Conservation (phyloP, 495 filamentous ascomycete genomes). For the Penicillium alfredii region DNA sequence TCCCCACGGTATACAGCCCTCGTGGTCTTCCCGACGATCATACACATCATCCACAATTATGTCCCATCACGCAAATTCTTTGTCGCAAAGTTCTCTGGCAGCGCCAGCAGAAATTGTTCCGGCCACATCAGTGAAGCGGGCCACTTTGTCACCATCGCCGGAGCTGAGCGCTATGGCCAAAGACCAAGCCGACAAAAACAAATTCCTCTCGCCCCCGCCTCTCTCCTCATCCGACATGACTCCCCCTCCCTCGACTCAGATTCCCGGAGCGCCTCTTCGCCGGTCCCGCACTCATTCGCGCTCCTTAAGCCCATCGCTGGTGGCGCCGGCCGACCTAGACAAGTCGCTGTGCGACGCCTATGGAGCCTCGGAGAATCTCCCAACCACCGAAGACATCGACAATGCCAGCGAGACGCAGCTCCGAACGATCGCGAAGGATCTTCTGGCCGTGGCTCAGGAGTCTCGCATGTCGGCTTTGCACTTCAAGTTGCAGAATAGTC, state of each 20-base stretch:
- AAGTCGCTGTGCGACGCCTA: conserved; percentile 47
- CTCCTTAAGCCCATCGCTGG: conserved; percentile 35
- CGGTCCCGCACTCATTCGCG: conserved; percentile 34
- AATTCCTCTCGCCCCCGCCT: conserved; percentile 35
- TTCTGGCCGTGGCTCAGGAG: conserved; percentile 49
- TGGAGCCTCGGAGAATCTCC: conserved; percentile 47
- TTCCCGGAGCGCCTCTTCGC: conserved; percentile 40
- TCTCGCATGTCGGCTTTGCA: conserved; percentile 80
- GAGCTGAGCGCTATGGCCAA: conserved; percentile 28
- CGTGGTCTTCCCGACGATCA: conserved; percentile 9
- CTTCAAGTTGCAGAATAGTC: conserved; percentile 84
- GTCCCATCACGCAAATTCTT: conserved; percentile 34
- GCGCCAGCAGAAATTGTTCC: conserved; percentile 38
- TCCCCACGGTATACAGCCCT: conserved; percentile 16
- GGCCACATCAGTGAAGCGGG: conserved; percentile 30
- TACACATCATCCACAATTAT: conserved; percentile 20
- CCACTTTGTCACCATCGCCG: conserved; percentile 38
- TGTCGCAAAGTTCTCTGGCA: conserved; percentile 36
- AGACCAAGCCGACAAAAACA: conserved; percentile 26
- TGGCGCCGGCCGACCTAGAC: conserved; percentile 55
- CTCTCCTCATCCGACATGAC: conserved; percentile 53
- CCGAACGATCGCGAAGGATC: conserved; percentile 52
- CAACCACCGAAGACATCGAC: conserved; percentile 59
- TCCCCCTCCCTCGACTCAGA: conserved; percentile 69
- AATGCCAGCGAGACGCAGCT: conserved; percentile 54